Evolutionary conservation across 306 rosid genomes (phyloP).

Genomic region (Trifolium dubium): DNA sequence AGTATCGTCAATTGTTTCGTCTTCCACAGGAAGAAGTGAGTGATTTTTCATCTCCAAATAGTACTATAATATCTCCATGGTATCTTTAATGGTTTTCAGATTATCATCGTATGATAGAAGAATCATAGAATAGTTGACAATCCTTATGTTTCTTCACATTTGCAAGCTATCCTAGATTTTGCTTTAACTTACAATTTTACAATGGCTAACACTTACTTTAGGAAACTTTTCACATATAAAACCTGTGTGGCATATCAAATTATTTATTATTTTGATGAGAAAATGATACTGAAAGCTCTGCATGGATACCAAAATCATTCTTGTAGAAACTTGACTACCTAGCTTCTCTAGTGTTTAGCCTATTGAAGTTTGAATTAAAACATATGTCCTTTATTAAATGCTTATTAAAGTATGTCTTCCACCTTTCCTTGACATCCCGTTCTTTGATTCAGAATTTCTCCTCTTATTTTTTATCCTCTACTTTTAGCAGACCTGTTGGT

Average conservation of each 20-base stretch:
- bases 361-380: neutral
- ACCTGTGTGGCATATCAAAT: neutral
- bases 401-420: neutral
- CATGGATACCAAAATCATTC: neutral
- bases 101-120: constrained; percentile 16
- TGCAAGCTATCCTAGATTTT: constrained; percentile 6
- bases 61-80: constrained; percentile 12
- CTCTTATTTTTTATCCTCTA: neutral
- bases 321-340: neutral
- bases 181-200: constrained; percentile 4
- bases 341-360: neutral
- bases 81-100: constrained; percentile 23
- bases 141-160: constrained; percentile 25
- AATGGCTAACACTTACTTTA: neutral
- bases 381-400: neutral
- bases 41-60: constrained; percentile 34
- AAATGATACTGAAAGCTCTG: neutral
- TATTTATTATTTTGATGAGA: neutral
- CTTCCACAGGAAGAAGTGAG: constrained; percentile 93
- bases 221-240: neutral
- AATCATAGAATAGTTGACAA: constrained; percentile 24
- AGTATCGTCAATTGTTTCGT: constrained; percentile 91
- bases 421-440: neutral
- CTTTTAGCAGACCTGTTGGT: neutral
- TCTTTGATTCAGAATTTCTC: neutral